phyloP scores from a whole-genome alignment of 257 asterid genomes.

The Solanum infundibuliforme region DNA sequence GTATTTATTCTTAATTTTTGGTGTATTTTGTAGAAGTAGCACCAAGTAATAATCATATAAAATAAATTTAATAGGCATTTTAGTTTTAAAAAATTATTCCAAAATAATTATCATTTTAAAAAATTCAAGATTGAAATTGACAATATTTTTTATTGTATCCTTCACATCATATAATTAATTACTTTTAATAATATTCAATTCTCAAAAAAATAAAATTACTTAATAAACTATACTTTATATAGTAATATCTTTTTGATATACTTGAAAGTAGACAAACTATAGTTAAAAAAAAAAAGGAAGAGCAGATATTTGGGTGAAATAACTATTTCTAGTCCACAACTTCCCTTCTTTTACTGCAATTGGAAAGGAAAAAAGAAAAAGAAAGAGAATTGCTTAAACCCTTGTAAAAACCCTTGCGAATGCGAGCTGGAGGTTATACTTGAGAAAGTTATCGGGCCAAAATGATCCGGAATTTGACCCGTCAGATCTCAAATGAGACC shows the following conservation, averaged over 20 bases:
- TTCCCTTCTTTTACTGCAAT: too few species aligned
- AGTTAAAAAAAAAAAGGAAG: too few species aligned
- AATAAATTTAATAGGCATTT: neutral
- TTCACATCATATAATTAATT: neutral
- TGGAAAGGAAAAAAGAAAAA: neutral
- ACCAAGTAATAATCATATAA: neutral
- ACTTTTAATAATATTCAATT: neutral
- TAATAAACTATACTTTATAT: too few species aligned
- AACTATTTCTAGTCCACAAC: too few species aligned
- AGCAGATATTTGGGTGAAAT: too few species aligned
- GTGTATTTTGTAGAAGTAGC: neutral
- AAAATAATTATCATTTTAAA: neutral
- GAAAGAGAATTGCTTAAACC: neutral
- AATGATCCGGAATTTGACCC: constrained; percentile 14
- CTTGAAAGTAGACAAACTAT: too few species aligned
- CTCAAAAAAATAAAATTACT: neutral
- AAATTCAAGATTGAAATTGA: neutral
- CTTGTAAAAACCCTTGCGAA: neutral
- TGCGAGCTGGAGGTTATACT: neutral
- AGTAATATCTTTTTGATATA: too few species aligned
- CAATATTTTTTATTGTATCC: too few species aligned
- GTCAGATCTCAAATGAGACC: constrained; percentile 14
- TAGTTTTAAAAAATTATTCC: neutral
- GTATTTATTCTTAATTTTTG: neutral
- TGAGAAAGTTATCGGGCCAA: neutral